Base-by-base conservation (phyloP, 179 eudicot species). In the Pouteria campechiana region DNA sequence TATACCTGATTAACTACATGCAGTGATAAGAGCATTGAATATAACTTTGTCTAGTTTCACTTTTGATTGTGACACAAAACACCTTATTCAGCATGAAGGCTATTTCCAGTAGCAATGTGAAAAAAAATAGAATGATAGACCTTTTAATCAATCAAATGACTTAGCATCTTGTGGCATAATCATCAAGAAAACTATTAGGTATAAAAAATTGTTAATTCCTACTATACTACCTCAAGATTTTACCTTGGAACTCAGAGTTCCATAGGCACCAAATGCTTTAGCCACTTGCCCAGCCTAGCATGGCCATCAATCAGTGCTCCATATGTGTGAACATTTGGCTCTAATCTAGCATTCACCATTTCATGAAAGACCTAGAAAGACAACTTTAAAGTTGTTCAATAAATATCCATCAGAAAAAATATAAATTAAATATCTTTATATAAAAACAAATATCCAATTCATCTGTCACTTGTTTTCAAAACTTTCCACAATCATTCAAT, bases 261-360 rank as follows among this genome's bases (percentile, higher is more conserved):
- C 98, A 69, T 90, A 90, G 48, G 95, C 98, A 70, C 98, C 98
- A 74, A 90, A 90, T 7, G 98, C 98, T 72, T 90, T 90, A 10
- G 96, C 94, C 42, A 86, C 78, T 72, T 86, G 96, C 40, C 96
- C 94, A 59, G 87, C 93, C 68, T 86, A 44, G 88, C 98, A 61
- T 94, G 86, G 27, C 98, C 98, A 65, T 86, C 96, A 61, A 90
- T 82, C 48, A 90, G 96, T 54, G 96, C 84, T 38, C 98, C 92
- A 65, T 86, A 90, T 23, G 98, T 90, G 67, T 90, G 76, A 55
- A 75, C 68, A 77, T 79, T 90, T 55, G 98, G 98, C 41, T 81
- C 96, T 31, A 82, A 76, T 46, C 68, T 88, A 57, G 67, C 60
- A 61, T 73, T 90, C 30, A 82, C 79, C 98, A 90, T 90, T 69